A percentile compares a stretch with the other conserved stretches of the same genome.
phyloP scores from a whole-genome alignment of 495 filamentous ascomycete species.

The Aspergillus sclerotiicarbonarius region DNA sequence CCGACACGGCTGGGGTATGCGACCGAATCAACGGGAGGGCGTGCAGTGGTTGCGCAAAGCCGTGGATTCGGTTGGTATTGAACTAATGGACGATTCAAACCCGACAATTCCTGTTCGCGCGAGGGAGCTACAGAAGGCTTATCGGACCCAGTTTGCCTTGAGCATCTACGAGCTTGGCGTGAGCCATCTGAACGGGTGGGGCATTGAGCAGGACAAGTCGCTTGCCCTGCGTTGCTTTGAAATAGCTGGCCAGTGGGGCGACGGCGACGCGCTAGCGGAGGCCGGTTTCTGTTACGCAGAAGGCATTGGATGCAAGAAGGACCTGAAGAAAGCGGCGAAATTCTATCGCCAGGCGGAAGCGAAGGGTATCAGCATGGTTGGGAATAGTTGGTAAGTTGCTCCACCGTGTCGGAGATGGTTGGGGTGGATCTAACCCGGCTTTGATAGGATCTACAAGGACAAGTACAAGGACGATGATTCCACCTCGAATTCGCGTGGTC shows the following conservation, averaged over 20 bases:
- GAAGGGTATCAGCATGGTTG: conserved; percentile 95
- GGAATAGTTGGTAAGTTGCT: conserved; percentile 84
- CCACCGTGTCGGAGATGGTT: not conserved
- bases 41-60: conserved; percentile 89
- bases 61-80: conserved; percentile 76
- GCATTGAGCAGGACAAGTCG: conserved; percentile 85
- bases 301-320: conserved; percentile 86
- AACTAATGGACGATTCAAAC: conserved; percentile 78
- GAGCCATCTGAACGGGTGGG: conserved; percentile 98
- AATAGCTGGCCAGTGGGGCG: conserved; percentile 95
- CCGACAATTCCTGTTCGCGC: conserved; percentile 58
- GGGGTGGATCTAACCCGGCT: conserved; percentile 11
- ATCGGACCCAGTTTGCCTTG: conserved; percentile 87
- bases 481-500: conserved; percentile 36
- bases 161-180: conserved; percentile 95
- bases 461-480: conserved; percentile 88
- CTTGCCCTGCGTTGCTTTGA: conserved; percentile 92
- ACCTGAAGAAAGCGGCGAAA: conserved; percentile 88
- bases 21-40: conserved; percentile 81
- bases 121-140: conserved; percentile 68
- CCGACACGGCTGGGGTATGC: conserved; percentile 98
- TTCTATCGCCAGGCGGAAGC: conserved; percentile 88
- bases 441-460: conserved; percentile 81
- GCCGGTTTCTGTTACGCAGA: conserved; percentile 86
- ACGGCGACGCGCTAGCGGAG: conserved; percentile 87